Percentiles rank a stretch among this genome's conserved stretches.
phyloP scores from a whole-genome alignment of 306 rosid species.

The Carpinus viminea region DNA sequence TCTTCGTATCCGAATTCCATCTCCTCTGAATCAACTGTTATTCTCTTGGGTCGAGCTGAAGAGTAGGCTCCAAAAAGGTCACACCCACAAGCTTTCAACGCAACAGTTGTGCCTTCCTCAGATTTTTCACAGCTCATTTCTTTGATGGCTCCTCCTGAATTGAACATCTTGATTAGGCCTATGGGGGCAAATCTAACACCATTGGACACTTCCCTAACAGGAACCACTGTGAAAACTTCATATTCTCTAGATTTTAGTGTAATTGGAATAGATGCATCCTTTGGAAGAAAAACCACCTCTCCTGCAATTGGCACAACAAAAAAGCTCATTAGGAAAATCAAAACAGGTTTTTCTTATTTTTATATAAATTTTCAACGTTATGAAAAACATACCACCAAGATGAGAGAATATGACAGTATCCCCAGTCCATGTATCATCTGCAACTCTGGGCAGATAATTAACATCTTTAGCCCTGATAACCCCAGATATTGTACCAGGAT shows the following conservation, averaged over 20 bases:
- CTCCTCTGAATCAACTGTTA: conserved; percentile 53
- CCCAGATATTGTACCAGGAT: conserved; percentile 60
- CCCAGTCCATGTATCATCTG: conserved; percentile 66
- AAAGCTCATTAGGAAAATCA: conserved; percentile 8
- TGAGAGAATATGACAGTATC: conserved; percentile 69
- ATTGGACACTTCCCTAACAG: conserved; percentile 43
- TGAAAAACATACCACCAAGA: conserved; percentile 63
- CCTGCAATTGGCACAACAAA: conserved; percentile 46
- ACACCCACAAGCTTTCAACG: conserved; percentile 56
- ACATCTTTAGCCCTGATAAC: conserved; percentile 77
- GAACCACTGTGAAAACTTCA: conserved; percentile 74
- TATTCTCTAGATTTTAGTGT: conserved; percentile 59
- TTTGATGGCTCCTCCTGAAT: conserved; percentile 88
- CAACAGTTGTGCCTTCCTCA: conserved; percentile 30
- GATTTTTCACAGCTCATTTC: conserved; percentile 40
- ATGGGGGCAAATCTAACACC: conserved; percentile 67
- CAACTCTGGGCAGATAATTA: conserved; percentile 49
- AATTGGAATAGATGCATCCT: conserved; percentile 62
- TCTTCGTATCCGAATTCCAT: conserved; percentile 55
- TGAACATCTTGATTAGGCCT: conserved; percentile 81
- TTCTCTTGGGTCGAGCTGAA: conserved; percentile 52
- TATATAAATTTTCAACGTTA: background rate
- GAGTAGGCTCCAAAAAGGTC: conserved; percentile 76
- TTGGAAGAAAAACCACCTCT: conserved; percentile 61
- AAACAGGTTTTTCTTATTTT: background rate